phyloP scores from a whole-genome alignment of 495 filamentous ascomycete genomes.

The Cercophora scortea region DNA sequence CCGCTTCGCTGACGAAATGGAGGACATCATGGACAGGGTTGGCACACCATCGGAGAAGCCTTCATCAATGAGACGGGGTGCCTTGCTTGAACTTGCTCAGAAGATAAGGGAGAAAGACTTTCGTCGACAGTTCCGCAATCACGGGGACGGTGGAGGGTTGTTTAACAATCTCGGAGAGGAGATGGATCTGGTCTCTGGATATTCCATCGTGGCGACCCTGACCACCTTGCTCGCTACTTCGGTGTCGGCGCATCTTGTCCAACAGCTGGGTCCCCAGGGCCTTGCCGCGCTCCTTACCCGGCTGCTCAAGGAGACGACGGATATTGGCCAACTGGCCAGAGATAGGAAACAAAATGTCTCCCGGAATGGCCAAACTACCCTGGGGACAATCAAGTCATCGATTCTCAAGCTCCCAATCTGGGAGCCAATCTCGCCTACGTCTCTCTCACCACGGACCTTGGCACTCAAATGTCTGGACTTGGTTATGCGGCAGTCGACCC shows the following conservation, averaged over 20 bases:
- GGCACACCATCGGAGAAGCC: constrained; percentile 46
- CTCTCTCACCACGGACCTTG: constrained; percentile 54
- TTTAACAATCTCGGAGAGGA: constrained; percentile 47
- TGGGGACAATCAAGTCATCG: constrained; percentile 43
- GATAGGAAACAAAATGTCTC: constrained; percentile 65
- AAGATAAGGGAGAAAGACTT: constrained; percentile 63
- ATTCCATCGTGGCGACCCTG: constrained; percentile 48
- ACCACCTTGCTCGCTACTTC: constrained; percentile 47
- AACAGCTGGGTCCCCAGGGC: constrained; percentile 41
- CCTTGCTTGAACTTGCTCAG: constrained; percentile 59
- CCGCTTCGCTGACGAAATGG: constrained; percentile 71
- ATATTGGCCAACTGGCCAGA: constrained; percentile 48
- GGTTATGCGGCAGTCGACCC: constrained; percentile 45
- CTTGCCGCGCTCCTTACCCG: constrained; percentile 42
- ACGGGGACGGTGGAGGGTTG: constrained; percentile 61
- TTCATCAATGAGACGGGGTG: constrained; percentile 39
- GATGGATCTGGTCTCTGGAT: constrained; percentile 49
- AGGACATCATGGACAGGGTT: constrained; percentile 79
- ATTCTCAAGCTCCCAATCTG: constrained; percentile 48
- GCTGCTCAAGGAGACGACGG: constrained; percentile 43
- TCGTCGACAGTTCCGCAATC: constrained; percentile 64
- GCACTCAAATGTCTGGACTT: constrained; percentile 58
- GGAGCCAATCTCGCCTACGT: constrained; percentile 40
- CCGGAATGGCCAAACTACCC: constrained; percentile 45
- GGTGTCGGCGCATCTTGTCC: constrained; percentile 38